Evolutionary conservation across 2,329 filamentous ascomycete species (phyloP), one percentile per base, ranked within the genome.

Genomic region (Sclerotinia nivalis): DNA sequence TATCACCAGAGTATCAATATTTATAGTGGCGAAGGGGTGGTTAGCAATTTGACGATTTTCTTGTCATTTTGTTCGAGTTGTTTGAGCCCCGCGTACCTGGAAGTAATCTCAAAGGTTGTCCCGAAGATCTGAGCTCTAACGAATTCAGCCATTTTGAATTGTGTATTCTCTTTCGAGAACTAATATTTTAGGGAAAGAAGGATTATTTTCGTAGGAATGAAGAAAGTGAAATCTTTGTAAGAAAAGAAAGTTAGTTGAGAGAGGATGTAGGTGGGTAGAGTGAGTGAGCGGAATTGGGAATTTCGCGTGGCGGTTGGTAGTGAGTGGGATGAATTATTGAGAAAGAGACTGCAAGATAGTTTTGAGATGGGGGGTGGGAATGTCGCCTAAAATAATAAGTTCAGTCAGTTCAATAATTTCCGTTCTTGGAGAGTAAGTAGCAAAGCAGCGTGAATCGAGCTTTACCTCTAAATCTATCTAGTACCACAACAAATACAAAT

Each of bases 71-170:
- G 25, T 4, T 55, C 43, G 52, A 50, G 20, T 50, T 56, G 55
- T 60, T 69, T 68, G 55, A 50, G 68, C 74, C 72, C 73, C 71
- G 71, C 78, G 73, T 88, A 97, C 93, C 96, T 92, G 83, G 94
- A 97, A 77, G 96, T 99, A 84, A 98, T 98, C 88, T 99, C 96
- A 81, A 99, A 99, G 77, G 96, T 98, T 73, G 96, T 99, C 81
- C 96, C 96, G 80, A 99, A 99, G 82, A 99, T 98, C 87, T 98
- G 95, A 80, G 95, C 94, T 83, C 96, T 92, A 80, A 99, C 93
- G 83, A 99, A 99, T 87, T 99, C 96, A 82, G 96, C 96, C 96
- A 99, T 98, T 81, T 80, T 90, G 88, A 61, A 37, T 40, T 50
- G 47, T 28, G 54, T 49, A 18, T 25, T 49, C 56, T 68, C 54